Evolutionary conservation across 1,284 basidiomycete genomes (phyloP).

Genomic region (Cutaneotrichosporon dermatis): DNA sequence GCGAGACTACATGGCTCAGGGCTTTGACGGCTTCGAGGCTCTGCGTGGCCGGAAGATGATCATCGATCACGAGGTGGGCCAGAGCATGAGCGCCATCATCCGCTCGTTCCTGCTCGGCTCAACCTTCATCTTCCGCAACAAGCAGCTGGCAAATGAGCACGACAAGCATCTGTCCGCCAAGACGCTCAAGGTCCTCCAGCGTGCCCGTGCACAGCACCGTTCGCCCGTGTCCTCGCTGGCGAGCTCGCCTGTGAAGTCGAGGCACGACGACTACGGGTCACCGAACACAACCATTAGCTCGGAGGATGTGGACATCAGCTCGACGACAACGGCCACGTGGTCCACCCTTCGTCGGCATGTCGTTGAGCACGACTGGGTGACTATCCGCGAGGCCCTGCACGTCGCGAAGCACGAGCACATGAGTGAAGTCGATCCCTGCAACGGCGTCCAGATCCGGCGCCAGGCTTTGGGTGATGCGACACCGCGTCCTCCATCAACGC

Average conservation of each 20-base stretch:
- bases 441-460: conserved; percentile 52
- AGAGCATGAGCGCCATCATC: conserved; percentile 74
- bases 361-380: conserved; percentile 50
- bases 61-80: conserved; percentile 79
- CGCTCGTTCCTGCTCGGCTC: conserved; percentile 72
- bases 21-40: conserved; percentile 71
- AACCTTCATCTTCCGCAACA: conserved; percentile 48
- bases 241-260: background rate
- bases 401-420: conserved; percentile 68
- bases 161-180: conserved; percentile 28
- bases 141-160: conserved; percentile 41
- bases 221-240: conserved; percentile 5
- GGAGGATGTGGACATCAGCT: background rate
- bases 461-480: conserved; percentile 27
- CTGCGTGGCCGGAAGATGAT: conserved; percentile 66
- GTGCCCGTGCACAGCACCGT: conserved; percentile 25
- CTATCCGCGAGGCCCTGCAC: conserved; percentile 59
- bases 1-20: conserved; percentile 46
- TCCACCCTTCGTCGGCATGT: conserved; percentile 39
- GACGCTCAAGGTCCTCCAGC: conserved; percentile 33
- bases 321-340: conserved; percentile 1
- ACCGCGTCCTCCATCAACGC: background rate
- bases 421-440: conserved; percentile 66
- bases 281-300: background rate
- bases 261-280: background rate